A percentile compares a stretch with the other conserved stretches of the same genome.
Evolutionary conservation across 2,329 filamentous ascomycete genomes (phyloP).

Genomic region (Ceratocystis destructans): DNA sequence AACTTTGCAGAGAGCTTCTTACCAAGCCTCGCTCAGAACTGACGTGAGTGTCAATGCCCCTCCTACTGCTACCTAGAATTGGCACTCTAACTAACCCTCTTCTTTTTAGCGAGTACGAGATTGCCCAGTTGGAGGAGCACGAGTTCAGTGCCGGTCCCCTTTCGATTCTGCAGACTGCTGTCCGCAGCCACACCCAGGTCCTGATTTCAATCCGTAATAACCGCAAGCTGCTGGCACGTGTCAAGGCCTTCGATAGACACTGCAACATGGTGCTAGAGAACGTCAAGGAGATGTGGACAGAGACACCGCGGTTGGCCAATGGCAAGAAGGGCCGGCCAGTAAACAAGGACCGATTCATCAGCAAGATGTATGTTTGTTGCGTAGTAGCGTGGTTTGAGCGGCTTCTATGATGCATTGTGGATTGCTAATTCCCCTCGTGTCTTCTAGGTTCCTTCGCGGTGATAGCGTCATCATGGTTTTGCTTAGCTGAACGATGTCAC

Average conservation of each 20-base stretch:
- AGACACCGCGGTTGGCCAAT: constrained; percentile 67
- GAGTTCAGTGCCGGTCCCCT: constrained; percentile 45
- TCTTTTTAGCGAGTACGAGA: constrained; percentile 68
- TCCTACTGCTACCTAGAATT: background rate
- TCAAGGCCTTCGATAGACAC: constrained; percentile 97
- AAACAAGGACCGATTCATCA: constrained; percentile 97
- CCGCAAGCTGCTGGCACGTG: constrained; percentile 88
- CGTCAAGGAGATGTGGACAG: constrained; percentile 96
- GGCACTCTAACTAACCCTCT: constrained; percentile 9
- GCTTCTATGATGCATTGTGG: background rate
- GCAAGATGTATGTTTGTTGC: constrained; percentile 63
- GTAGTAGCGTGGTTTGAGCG: background rate
- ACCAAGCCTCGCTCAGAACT: constrained; percentile 80
- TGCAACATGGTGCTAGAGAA: constrained; percentile 99
- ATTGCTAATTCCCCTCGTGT: constrained; percentile 3
- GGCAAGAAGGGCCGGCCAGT: constrained; percentile 82
- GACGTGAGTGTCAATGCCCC: constrained; percentile 50
- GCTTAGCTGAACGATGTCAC: constrained; percentile 43
- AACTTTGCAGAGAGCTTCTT: constrained; percentile 57
- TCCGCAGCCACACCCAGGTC: constrained; percentile 86
- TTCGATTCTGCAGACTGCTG: constrained; percentile 92
- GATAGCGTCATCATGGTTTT: constrained; percentile 81
- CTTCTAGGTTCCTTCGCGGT: constrained; percentile 61
- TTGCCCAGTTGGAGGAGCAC: constrained; percentile 53
- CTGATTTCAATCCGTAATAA: constrained; percentile 97